Evolutionary conservation across 352 stramenopile genomes (phyloP), one percentile per base, ranked within the genome.

Genomic region (Globisporangium recalcitrans): DNA sequence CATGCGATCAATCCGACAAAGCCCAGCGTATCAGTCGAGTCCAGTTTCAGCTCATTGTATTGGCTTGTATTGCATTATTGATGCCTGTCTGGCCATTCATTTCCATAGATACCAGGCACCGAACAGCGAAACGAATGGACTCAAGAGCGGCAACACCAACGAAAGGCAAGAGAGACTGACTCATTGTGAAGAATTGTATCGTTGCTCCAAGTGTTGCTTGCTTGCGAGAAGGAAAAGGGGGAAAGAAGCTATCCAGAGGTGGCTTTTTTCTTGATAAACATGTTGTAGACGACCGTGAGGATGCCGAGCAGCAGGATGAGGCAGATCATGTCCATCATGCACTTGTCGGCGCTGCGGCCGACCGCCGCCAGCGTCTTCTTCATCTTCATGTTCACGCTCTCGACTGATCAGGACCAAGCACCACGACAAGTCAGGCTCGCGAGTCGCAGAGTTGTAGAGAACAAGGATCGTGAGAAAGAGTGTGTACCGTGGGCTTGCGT

Each of bases 301-400:
- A 95, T 89, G 44, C 84, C 82, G 32, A 93, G 82, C 58, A 95
- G 71, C 48, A 95, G 58, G 62, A 95, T 88, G 53, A 95, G 78
- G 51, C 86, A 95, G 68, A 95, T 95, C 78, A 95, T 90, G 62
- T 93, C 82, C 84, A 93, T 93, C 80, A 93, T 95, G 73, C 83
- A 93, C 63, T 92, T 93, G 69, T 93, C 84, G 24, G 70, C 75
- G 24, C 84, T 86, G 29, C 86, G 80, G 13, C 84, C 82, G 16
- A 92, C 71, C 49, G 89, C 80, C 34, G 75, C 65, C 1, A 93
- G 75, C 34, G 84, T 91, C 53, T 90, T 82, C 70, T 90, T 90
- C 82, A 95, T 95, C 68, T 93, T 93, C 46, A 74, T 74, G 62
- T 95, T 92, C 44, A 95, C 78, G 36, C 71, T 91, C 66, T 93